A percentile compares a stretch with the other conserved stretches of the same genome.
Conservation (phyloP, 495 filamentous ascomycete genomes). For the Articulospora tetracladia region DNA sequence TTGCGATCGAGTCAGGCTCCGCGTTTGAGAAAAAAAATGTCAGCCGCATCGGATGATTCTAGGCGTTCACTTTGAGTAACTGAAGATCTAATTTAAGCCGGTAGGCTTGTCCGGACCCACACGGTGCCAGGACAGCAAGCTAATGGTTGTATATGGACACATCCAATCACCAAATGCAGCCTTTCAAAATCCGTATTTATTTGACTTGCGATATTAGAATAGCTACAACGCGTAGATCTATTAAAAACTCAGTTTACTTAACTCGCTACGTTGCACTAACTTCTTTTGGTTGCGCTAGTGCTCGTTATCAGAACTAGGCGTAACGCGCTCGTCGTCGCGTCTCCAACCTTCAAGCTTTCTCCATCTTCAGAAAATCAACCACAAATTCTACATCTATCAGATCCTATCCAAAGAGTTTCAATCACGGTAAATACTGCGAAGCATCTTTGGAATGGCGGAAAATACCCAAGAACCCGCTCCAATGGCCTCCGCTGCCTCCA, state of each 20-base stretch:
- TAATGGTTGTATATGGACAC: too few species aligned
- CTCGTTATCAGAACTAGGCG: neutral
- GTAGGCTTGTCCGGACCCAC: too few species aligned
- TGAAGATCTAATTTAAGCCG: neutral
- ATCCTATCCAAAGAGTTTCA: neutral
- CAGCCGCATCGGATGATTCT: neutral
- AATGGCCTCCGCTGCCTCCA: conserved; percentile 18
- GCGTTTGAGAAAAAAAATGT: neutral
- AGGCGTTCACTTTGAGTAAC: neutral
- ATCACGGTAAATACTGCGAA: conserved; percentile 7
- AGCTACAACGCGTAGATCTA: neutral
- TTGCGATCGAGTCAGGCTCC: neutral
- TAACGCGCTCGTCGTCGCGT: neutral
- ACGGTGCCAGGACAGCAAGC: too few species aligned
- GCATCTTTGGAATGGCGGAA: conserved; percentile 12
- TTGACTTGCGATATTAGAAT: neutral
- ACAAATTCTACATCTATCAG: conserved; percentile 8
- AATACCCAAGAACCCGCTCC: neutral
- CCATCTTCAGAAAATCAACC: conserved; percentile 10
- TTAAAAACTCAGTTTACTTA: neutral
- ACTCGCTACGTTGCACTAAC: neutral
- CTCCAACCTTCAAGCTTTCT: neutral
- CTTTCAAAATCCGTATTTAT: too few species aligned
- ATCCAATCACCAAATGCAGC: neutral
- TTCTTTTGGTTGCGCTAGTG: neutral